phyloP scores from a whole-genome alignment of 1,284 basidiomycete species.

The Rugosomyces carneus region DNA sequence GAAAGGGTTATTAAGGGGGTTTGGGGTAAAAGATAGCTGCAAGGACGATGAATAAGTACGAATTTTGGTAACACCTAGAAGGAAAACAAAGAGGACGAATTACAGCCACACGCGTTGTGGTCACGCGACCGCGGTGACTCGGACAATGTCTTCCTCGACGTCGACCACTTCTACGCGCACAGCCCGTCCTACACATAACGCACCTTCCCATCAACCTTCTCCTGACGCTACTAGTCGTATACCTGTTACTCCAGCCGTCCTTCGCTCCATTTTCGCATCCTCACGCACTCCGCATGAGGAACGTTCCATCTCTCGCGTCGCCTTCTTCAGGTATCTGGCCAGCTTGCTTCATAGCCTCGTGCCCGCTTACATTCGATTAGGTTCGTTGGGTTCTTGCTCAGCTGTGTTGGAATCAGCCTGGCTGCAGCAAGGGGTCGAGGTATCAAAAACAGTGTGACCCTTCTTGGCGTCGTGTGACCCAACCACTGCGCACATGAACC shows the following conservation, averaged over 20 bases:
- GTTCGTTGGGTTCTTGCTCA: slow-evolving; percentile 73
- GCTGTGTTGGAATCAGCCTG: slow-evolving; percentile 71
- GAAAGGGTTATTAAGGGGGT: neutral
- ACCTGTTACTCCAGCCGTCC: slow-evolving; percentile 72
- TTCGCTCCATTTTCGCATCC: slow-evolving; percentile 77
- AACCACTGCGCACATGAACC: neutral
- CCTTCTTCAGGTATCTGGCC: slow-evolving; percentile 67
- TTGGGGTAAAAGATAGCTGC: neutral
- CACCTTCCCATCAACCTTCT: slow-evolving; percentile 27
- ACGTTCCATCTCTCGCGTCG: slow-evolving; percentile 71
- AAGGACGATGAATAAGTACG: neutral
- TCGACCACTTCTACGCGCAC: slow-evolving; percentile 35
- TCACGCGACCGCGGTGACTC: slow-evolving; percentile 15
- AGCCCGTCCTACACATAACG: slow-evolving; percentile 27
- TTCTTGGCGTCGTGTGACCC: slow-evolving; percentile 48
- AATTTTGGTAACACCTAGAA: neutral
- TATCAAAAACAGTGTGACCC: slow-evolving; percentile 52
- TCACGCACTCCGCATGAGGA: slow-evolving; percentile 74
- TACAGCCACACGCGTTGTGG: neutral
- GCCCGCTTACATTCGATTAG: slow-evolving; percentile 31
- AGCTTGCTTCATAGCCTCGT: slow-evolving; percentile 6
- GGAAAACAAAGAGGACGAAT: neutral
- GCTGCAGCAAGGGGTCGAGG: slow-evolving; percentile 64
- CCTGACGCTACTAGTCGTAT: slow-evolving; percentile 47
- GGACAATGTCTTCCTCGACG: slow-evolving; percentile 37